Evolutionary conservation across 2,329 filamentous ascomycete species (phyloP).

Genomic region (Cladosporium sphaerospermum): DNA sequence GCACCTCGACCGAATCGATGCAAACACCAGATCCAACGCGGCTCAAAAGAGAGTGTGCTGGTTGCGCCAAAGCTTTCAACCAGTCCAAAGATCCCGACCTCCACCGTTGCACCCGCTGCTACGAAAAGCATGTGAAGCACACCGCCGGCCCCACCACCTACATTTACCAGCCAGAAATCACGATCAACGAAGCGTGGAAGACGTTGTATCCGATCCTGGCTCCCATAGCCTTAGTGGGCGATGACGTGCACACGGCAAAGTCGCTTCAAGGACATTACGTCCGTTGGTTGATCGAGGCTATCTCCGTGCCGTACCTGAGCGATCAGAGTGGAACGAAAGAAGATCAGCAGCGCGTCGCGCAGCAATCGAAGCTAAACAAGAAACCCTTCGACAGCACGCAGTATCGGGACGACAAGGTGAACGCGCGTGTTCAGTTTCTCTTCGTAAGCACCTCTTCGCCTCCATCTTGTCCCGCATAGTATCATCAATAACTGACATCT

Average conservation of each 20-base stretch:
- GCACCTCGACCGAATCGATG: neutral
- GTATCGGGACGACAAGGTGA: constrained; percentile 16
- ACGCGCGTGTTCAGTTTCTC: constrained; percentile 17
- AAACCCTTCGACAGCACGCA: constrained; percentile 8
- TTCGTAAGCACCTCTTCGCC: constrained; percentile 9
- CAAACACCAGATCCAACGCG: neutral
- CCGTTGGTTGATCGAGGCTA: constrained; percentile 3
- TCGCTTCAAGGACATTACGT: neutral
- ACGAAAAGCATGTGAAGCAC: constrained; percentile 9
- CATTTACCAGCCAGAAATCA: neutral
- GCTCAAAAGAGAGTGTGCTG: constrained; percentile 6
- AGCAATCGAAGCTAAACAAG: constrained; percentile 11
- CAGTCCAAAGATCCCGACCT: constrained; percentile 1
- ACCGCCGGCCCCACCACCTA: constrained; percentile 10
- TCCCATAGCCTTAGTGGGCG: neutral
- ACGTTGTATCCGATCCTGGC: neutral
- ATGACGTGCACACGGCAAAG: neutral
- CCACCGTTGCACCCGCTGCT: constrained; percentile 8
- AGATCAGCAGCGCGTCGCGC: constrained; percentile 6
- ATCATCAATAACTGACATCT: neutral
- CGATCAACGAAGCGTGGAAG: neutral
- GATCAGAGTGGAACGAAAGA: constrained; percentile 2
- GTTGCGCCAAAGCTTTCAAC: constrained; percentile 9
- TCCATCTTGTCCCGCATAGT: neutral
- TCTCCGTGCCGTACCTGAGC: constrained; percentile 3